Evolutionary conservation across 495 filamentous ascomycete genomes (phyloP), one percentile per base, ranked within the genome.

Genomic region (Penicillium egyptiacum): DNA sequence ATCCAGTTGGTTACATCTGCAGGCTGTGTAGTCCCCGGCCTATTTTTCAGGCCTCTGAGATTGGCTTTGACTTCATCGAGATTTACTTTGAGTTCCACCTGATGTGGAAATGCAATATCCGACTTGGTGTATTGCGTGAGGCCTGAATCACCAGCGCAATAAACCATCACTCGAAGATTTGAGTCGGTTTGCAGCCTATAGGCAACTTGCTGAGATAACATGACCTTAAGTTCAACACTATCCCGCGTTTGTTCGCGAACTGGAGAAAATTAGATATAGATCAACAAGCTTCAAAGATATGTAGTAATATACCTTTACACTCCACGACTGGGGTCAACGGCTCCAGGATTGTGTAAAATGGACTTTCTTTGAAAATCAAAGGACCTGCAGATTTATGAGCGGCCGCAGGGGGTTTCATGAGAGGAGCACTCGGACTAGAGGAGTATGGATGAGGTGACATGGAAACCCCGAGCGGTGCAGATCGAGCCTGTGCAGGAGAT

Each of bases 81-180:
- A 64, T 98, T 98, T 37, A 95, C 86, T 66, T 92, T 92, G 44
- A 98, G 77, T 70, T 97, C 94, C 22, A 92, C 85, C 73, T 96
- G 91, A 58, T 92, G 84, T 1, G 94, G 94, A 61, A 98, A 98
- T 1, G 88, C 76, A 35, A 98, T 85, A 57, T 98, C 92, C 5
- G 79, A 76, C 56, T 76, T 79, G 23, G 75, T 85, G 78, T 70
- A 84, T 17, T 68, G 81, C 60, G 56, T 76, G 35, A 81, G 81
- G n/a, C 73, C 73, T 60, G 72, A 75, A 19, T 83, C 80, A 47
- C 79, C 77, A 5, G 88, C 87, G 56, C 91, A 94, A 65, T 91
- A 96, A 14, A 96, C 76, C 85, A 97, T 90, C 41, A 92, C 76
- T 39, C 82, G 79, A 39, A 85, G 64, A 39, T 80, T 74, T 0